phyloP scores from a whole-genome alignment of 345 rosid species.

The Limnanthes douglasii region DNA sequence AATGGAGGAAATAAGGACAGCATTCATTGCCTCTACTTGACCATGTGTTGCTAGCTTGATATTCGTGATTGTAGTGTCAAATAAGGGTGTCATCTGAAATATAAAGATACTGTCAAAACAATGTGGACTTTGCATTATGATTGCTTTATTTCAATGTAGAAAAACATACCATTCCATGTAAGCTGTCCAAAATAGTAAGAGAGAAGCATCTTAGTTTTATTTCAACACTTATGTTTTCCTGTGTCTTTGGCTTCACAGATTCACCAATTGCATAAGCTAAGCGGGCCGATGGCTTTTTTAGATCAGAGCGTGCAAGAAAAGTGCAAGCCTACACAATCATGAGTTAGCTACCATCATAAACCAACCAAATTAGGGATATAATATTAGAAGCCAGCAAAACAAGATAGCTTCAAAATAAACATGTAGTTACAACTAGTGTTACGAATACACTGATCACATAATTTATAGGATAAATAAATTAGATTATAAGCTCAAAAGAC shows the following conservation, averaged over 20 bases:
- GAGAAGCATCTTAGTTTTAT: conserved; percentile 78
- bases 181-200: conserved; percentile 73
- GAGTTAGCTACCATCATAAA: conserved; percentile 5
- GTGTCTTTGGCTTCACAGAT: conserved; percentile 73
- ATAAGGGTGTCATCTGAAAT: conserved; percentile 87
- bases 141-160: no score
- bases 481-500: conserved; percentile 1
- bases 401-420: background rate
- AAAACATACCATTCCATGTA: conserved; percentile 78
- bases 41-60: conserved; percentile 97
- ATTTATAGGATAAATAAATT: conserved; percentile 1
- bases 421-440: background rate
- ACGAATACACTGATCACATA: background rate
- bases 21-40: conserved; percentile 86
- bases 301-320: conserved; percentile 84
- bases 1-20: conserved; percentile 75
- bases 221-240: conserved; percentile 75
- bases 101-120: conserved; percentile 6
- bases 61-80: conserved; percentile 78
- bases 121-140: no score
- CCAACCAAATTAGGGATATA: conserved; percentile 1
- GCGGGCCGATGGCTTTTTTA: conserved; percentile 66
- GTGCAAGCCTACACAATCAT: conserved; percentile 71
- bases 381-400: no score
- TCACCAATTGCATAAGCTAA: conserved; percentile 79